Base-by-base conservation (phyloP, 139 green algal genomes). In the Chlorella sp. region DNA sequence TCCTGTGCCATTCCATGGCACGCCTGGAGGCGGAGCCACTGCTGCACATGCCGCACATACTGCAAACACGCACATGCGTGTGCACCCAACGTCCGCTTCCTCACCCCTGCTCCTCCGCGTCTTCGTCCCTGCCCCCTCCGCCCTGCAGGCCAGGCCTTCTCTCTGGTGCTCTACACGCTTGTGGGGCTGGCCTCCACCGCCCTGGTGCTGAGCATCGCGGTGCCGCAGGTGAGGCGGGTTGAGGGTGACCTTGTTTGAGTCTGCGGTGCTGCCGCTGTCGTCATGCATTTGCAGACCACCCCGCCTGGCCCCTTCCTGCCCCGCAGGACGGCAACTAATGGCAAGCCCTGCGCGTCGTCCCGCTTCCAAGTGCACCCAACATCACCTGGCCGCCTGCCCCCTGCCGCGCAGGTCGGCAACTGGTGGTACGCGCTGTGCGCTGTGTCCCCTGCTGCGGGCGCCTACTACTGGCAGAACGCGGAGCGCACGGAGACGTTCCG, bases 91-190 rank as follows among this genome's bases (percentile, higher is more conserved):
- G 22, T 65, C 22, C 56, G 30, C 56, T 40, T 38, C 26, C 26
- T 40, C n/a, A 40, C 62, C 3, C 62, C 22, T 2, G 28, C 28
- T 3, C 64, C 64, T 30, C 36, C 28, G 64, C 64, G 20, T 30
- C 28, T 17, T 38, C 65, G n/a, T 11, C 65, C 16, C 36, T 36
- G 19, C 6, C 38, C 22, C 74, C 16, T 68, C 26, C 26, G 22
- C 24, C 5, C n/a, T 62, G 41, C 84, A 65, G 93, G 94, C 54
- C 95, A 98, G 86, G 95, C 96, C 60, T 91, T 94, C 36, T 92
- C 94, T 0, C 88, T 98, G 2, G 92, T 93, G 17, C 94, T 97
- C 70, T 98, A 97, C 88, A 96, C 92, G 0, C 96, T 97, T 60
- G 89, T 91, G 30, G 89, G 92, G 51, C 88, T 98, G 83, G 92